These are phyloP conservation scores for Neurospora sp. DNA, from an alignment of 495 filamentous ascomycete species.

Conservation along the genomic window DNA sequence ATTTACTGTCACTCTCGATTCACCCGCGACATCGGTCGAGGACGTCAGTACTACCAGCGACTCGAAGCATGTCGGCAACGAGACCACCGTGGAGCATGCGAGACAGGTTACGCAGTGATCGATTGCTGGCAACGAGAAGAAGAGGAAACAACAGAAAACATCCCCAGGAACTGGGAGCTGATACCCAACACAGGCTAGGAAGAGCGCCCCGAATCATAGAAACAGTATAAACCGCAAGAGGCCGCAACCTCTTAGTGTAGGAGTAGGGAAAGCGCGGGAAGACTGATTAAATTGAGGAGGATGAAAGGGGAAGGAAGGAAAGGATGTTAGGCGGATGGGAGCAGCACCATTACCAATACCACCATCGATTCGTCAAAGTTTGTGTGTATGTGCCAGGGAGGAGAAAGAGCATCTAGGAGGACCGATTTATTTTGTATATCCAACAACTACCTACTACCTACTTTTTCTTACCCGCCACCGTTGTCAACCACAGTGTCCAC, in stretches of 20 bases:
- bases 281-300: neutral
- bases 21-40: constrained; percentile 16
- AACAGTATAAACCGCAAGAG: neutral
- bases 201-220: neutral
- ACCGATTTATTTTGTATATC: neutral
- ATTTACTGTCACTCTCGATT: constrained; percentile 31
- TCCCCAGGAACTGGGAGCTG: neutral
- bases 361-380: neutral
- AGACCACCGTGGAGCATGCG: constrained; percentile 17
- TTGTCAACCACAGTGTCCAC: neutral
- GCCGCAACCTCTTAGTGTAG: neutral
- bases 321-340: neutral
- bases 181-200: neutral
- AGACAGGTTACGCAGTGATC: constrained; percentile 26
- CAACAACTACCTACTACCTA: neutral
- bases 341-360: neutral
- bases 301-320: neutral
- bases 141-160: neutral
- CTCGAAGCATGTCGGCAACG: constrained; percentile 30
- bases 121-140: neutral
- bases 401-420: neutral
- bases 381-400: neutral
- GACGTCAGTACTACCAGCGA: constrained; percentile 13
- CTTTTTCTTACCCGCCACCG: neutral
- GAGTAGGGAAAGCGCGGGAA: neutral